These are phyloP conservation scores for Claviceps humidiphila DNA, from an alignment of 2,329 filamentous ascomycete species.

Conservation along the genomic window DNA sequence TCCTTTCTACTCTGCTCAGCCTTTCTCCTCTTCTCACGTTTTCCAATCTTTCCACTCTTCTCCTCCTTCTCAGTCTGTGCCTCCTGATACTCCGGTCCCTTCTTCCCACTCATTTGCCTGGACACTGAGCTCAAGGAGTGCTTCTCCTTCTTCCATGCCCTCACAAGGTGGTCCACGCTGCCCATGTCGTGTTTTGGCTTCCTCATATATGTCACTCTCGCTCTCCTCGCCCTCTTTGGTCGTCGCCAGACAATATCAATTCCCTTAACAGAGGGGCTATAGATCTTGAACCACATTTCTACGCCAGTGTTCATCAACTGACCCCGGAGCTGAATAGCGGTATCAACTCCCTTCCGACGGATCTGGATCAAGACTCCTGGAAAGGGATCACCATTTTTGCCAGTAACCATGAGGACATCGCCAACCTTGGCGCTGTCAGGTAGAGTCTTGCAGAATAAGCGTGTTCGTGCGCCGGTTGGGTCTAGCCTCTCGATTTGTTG, in stretches of 20 bases:
- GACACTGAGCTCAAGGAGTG: slow-evolving; percentile 24
- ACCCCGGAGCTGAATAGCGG: slow-evolving; percentile 73
- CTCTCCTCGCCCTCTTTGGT: slow-evolving; percentile 73
- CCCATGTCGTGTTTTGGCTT: slow-evolving; percentile 78
- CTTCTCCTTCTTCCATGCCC: slow-evolving; percentile 34
- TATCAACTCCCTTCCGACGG: slow-evolving; percentile 77
- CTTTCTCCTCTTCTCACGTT: no score
- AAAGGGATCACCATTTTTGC: slow-evolving; percentile 72
- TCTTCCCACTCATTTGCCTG: slow-evolving; percentile 13
- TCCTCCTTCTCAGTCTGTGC: no score
- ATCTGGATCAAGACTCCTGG: slow-evolving; percentile 81
- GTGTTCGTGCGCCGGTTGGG: slow-evolving; percentile 67
- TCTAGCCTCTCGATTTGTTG: slow-evolving; percentile 66
- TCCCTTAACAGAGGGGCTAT: slow-evolving; percentile 74
- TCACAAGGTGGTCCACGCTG: slow-evolving; percentile 68
- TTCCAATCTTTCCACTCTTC: no score
- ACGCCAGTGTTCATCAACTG: slow-evolving; percentile 77
- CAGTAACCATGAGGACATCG: slow-evolving; percentile 83
- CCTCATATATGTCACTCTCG: slow-evolving; percentile 82
- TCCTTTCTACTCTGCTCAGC: no score
- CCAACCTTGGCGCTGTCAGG: slow-evolving; percentile 69
- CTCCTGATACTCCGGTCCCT: no score
- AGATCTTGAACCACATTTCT: slow-evolving; percentile 97
- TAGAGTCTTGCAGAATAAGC: slow-evolving; percentile 67
- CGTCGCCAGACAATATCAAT: slow-evolving; percentile 88